phyloP scores from a whole-genome alignment of 768 basidiomycete genomes.

The Boletus huronensis region DNA sequence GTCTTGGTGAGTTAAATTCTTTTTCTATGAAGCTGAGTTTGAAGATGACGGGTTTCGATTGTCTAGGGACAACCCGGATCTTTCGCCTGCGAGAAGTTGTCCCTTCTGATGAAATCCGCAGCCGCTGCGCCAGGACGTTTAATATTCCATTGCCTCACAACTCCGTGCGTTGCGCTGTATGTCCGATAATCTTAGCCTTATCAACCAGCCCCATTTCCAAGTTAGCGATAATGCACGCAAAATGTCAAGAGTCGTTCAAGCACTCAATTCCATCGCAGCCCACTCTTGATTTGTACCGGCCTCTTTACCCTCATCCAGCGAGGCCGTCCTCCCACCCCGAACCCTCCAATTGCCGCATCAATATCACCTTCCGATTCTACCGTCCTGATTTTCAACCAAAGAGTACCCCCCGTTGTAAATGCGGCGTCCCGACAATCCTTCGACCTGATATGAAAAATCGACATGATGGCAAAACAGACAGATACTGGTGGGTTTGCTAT shows the following conservation, averaged over 20 bases:
- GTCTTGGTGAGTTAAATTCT: constrained; percentile 54
- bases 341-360: constrained; percentile 69
- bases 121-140: constrained; percentile 65
- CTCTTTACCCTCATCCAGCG: constrained; percentile 42
- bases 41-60: neutral
- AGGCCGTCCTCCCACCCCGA: constrained; percentile 27
- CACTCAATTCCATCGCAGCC: constrained; percentile 73
- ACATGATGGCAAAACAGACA: constrained; percentile 48
- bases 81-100: constrained; percentile 80
- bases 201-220: constrained; percentile 34
- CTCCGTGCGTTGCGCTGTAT: constrained; percentile 47
- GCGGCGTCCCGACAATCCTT: constrained; percentile 65
- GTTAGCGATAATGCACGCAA: constrained; percentile 86
- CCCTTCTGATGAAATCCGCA: constrained; percentile 53
- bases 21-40: neutral
- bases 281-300: constrained; percentile 68
- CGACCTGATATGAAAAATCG: constrained; percentile 78
- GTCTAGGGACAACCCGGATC: constrained; percentile 57
- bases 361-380: constrained; percentile 85
- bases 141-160: constrained; percentile 78
- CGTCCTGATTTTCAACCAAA: constrained; percentile 73
- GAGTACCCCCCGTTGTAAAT: constrained; percentile 69
- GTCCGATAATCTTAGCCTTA: neutral
- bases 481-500: constrained; percentile 77
- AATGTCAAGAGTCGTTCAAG: constrained; percentile 79